These are phyloP conservation scores for Apiospora sp. DNA, from an alignment of 2,329 filamentous ascomycete species.

Conservation along the genomic window DNA sequence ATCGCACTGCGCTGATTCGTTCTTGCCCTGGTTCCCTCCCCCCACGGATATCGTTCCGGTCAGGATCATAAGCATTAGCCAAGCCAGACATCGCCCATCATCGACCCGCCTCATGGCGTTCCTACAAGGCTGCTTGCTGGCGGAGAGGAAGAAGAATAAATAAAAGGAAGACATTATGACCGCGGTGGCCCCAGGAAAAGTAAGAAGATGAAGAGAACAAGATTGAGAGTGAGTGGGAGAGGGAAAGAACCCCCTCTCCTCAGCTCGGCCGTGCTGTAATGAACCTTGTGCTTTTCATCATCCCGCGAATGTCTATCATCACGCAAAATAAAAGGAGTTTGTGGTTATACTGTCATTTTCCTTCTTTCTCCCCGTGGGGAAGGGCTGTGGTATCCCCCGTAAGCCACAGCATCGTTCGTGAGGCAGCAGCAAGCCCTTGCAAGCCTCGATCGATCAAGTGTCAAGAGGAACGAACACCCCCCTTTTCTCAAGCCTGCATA, in stretches of 20 bases:
- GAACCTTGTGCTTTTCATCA: background rate
- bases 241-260: background rate
- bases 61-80: background rate
- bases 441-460: background rate
- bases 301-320: background rate
- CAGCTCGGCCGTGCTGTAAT: background rate
- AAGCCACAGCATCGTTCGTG: background rate
- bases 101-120: constrained; percentile 4
- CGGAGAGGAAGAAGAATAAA: background rate
- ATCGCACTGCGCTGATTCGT: background rate
- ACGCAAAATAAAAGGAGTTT: background rate
- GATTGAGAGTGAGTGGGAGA: background rate
- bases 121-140: background rate
- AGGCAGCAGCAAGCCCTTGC: background rate
- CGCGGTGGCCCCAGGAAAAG: background rate
- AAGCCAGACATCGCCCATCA: background rate
- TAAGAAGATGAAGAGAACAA: background rate
- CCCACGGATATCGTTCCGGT: background rate
- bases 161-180: background rate
- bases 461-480: background rate
- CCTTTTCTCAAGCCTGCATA: background rate
- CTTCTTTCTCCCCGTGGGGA: too few relatives aligned
- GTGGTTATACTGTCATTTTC: background rate
- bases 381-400: background rate
- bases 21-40: background rate